Evolutionary conservation across 140 eudicot genomes (phyloP), one percentile per base, ranked within the genome.

Genomic region (Anethum foeniculum): DNA sequence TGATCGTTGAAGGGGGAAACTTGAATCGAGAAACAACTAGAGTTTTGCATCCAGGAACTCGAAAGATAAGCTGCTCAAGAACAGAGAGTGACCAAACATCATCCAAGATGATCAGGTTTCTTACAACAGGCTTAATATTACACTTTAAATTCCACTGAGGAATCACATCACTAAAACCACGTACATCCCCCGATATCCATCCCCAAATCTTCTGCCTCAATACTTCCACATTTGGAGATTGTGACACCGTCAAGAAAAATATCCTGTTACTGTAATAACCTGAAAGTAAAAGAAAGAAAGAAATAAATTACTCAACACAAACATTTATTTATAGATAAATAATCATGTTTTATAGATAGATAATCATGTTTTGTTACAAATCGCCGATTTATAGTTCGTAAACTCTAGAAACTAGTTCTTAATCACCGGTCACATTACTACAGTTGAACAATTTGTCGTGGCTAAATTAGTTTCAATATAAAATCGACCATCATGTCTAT

Each of bases 81-180:
- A 90, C 94, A 0, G 88, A 41, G 47, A 81, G 86, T 1, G 97
- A 86, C 98, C 98, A 94, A 80, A 94, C 98, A 86, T 94, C 98
- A 86, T 94, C 98, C 80, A 94, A 85, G 62, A 94, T 84, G 60
- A 94, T 78, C 1, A 94, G 94, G 27, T 84, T 79, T 39, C 87
- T 81, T 18, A 85, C 68, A 28, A 27, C 83, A 54, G 72, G 49
- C 41, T 82, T 86, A 71, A 80, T 76, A 3, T 81, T 77, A 48
- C 67, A 83, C 36, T 83, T 83, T 23, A 81, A 76, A 58, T 77
- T 69, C 84, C 89, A 85, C 58, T 83, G 90, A 1, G 92, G 81
- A 39, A 79, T 65, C 62, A 74, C 67, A 58, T 82, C 78, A 34
- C 85, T 71, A 44, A 48, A 75, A 58, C 84, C 88, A 76, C 75